Percentiles rank a stretch among this genome's conserved stretches.
These are phyloP conservation scores for Metschnikowia corniflorae DNA, from an alignment of 805 yeast genomes.

Conservation along the genomic window DNA sequence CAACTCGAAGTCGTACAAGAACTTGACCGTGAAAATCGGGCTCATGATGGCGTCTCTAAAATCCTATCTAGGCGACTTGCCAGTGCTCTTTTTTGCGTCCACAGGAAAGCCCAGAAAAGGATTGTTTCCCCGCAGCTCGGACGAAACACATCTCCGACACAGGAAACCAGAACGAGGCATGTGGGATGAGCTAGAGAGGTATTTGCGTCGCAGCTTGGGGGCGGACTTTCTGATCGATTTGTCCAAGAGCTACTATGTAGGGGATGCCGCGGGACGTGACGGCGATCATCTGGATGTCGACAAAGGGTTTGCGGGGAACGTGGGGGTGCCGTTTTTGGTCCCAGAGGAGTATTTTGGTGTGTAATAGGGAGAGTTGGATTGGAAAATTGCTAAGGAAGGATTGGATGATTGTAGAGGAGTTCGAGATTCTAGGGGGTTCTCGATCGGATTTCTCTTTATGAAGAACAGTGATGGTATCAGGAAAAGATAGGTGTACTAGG, in stretches of 20 bases:
- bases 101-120: slow-evolving; percentile 47
- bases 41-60: slow-evolving; percentile 30
- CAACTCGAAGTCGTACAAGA: slow-evolving; percentile 32
- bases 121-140: slow-evolving; percentile 21
- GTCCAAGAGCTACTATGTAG: slow-evolving; percentile 63
- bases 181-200: slow-evolving; percentile 55
- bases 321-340: slow-evolving; percentile 51
- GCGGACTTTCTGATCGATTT: slow-evolving; percentile 32
- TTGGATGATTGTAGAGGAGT: no score
- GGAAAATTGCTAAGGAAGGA: no score
- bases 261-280: slow-evolving; percentile 92
- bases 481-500: no score
- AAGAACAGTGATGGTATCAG: no score
- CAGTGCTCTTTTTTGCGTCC: slow-evolving; percentile 56
- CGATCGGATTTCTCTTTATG: no score
- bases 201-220: slow-evolving; percentile 25
- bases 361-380: no score
- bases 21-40: slow-evolving; percentile 42
- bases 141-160: slow-evolving; percentile 34
- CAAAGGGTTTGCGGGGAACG: slow-evolving; percentile 54
- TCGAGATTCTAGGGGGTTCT: no score
- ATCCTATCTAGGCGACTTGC: slow-evolving; percentile 21
- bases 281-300: slow-evolving; percentile 83
- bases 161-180: slow-evolving; percentile 81
- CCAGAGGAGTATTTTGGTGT: slow-evolving; percentile 67